Percentiles rank a stretch among this genome's conserved stretches.
phyloP scores from a whole-genome alignment of 1,139 yeast species.

The Blastobotrys niveus region DNA sequence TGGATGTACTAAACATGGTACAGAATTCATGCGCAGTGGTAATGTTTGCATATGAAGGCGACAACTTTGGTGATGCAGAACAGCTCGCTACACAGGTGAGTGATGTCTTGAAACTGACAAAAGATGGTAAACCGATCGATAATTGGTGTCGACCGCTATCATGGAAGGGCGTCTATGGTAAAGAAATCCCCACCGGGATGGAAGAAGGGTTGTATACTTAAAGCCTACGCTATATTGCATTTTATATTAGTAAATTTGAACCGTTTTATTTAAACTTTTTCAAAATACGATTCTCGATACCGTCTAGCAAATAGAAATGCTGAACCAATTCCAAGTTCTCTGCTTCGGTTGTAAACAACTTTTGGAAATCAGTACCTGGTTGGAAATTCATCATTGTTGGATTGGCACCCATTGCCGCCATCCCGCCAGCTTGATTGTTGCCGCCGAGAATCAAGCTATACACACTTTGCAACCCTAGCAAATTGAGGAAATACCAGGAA shows the following conservation, averaged over 20 bases:
- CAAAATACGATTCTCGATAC: conserved; percentile 61
- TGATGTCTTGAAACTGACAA: conserved; percentile 32
- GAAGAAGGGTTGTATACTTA: conserved; percentile 74
- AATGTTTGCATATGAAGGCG: conserved; percentile 80
- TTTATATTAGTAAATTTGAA: background rate
- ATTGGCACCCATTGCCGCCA: conserved; percentile 28
- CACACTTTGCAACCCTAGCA: conserved; percentile 78
- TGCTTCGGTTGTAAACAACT: conserved; percentile 63
- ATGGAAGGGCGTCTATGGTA: conserved; percentile 85
- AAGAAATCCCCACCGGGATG: conserved; percentile 57
- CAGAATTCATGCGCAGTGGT: conserved; percentile 24
- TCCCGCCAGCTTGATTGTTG: conserved; percentile 39
- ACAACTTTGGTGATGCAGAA: conserved; percentile 70
- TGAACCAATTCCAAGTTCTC: conserved; percentile 66
- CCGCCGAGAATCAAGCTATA: conserved; percentile 67
- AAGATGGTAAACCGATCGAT: conserved; percentile 4
- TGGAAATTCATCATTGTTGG: conserved; percentile 32
- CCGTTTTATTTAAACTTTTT: conserved; percentile 2
- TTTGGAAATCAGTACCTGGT: conserved; percentile 44
- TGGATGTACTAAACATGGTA: conserved; percentile 23
- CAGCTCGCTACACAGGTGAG: conserved; percentile 43
- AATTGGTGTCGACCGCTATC: conserved; percentile 58
- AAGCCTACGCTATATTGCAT: conserved; percentile 7
- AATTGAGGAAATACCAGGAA: conserved; percentile 94
- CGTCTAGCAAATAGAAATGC: conserved; percentile 54